Evolutionary conservation across 768 basidiomycete species (phyloP), one percentile per base, ranked within the genome.

Genomic region (Pleurotus ostreatus): DNA sequence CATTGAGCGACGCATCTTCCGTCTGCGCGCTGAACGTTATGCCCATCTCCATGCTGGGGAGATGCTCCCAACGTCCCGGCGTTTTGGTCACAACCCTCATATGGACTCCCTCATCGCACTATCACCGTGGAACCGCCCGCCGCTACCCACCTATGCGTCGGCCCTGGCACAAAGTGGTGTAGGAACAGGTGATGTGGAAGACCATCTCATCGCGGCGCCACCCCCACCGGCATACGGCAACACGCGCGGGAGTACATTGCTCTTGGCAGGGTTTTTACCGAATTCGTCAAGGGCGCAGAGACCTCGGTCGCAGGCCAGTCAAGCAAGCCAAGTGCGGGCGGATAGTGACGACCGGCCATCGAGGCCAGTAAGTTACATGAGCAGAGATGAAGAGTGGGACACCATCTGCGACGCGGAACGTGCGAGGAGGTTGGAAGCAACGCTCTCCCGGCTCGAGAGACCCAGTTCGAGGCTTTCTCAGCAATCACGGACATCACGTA

Each of bases 151-250:
- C 11, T 89, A 89, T 63, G 86, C 85, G 3, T 83, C 86, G 16
- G 80, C 83, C 2, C 71, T 91, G n/a, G 79, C 81, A 6, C 78
- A 86, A 59, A 83, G 81, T 65, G 86, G 87, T 12, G 77, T 74
- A 12, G 86, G 85, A 37, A 89, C 88, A 3, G 88, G 87, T 41
- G 88, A 89, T 66, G 86, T 87, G 23, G 88, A 89, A 61, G 87
- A 88, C 66, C 74, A 81, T 63, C 66, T 79, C 38, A 89, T 88
- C 56, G 87, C 86, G 2, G 77, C 74, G 16, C 77, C 83, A 3
- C 87, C 88, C 1, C 88, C 88, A 5, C 88, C 88, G 8, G 85
- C 85, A n/a, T 89, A 89, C 65, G 88, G 88, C 20, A 78, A 87
- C 61, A 86, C 85, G 16, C 78, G 87, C 47, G 86, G 85, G 37